phyloP scores from a whole-genome alignment of 768 basidiomycete genomes.

The Amanita fuliginea region DNA sequence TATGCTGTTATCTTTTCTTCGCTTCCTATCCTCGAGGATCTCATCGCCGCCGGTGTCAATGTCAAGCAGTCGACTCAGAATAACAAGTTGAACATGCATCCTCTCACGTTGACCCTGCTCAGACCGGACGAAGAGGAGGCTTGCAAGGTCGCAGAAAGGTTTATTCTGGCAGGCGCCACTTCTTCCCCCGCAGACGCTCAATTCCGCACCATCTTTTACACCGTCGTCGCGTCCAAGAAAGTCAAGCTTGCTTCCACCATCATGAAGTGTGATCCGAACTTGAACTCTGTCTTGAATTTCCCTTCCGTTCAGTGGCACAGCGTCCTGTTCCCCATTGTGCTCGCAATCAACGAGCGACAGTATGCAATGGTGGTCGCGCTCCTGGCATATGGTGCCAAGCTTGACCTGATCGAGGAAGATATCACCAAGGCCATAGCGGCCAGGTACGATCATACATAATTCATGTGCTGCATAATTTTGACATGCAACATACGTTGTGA shows the following conservation, averaged over 20 bases:
- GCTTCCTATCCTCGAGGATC: conserved; percentile 29
- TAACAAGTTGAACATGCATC: conserved; percentile 20
- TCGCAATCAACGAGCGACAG: background rate
- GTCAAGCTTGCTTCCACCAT: conserved; percentile 28
- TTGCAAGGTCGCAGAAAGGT: conserved; percentile 25
- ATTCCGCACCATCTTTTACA: conserved; percentile 30
- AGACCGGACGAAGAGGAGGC: conserved; percentile 30
- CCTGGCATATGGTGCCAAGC: conserved; percentile 1
- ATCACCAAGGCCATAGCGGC: background rate
- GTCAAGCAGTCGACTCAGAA: conserved; percentile 22
- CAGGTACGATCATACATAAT: background rate
- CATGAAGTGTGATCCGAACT: conserved; percentile 30
- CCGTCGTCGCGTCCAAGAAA: conserved; percentile 22
- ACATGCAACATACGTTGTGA: background rate
- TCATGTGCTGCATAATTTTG: background rate
- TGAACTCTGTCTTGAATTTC: background rate
- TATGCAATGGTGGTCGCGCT: conserved; percentile 2
- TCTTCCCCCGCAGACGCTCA: conserved; percentile 28
- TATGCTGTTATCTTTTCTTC: conserved; percentile 42
- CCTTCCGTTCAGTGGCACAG: background rate
- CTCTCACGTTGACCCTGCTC: conserved; percentile 27
- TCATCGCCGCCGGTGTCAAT: conserved; percentile 39
- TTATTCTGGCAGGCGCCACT: conserved; percentile 29
- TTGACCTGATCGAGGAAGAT: conserved; percentile 1
- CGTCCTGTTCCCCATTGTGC: conserved; percentile 1